Evolutionary conservation across 1,139 yeast genomes (phyloP), one percentile per base, ranked within the genome.

Genomic region (Magnusiomyces tetraspermus): DNA sequence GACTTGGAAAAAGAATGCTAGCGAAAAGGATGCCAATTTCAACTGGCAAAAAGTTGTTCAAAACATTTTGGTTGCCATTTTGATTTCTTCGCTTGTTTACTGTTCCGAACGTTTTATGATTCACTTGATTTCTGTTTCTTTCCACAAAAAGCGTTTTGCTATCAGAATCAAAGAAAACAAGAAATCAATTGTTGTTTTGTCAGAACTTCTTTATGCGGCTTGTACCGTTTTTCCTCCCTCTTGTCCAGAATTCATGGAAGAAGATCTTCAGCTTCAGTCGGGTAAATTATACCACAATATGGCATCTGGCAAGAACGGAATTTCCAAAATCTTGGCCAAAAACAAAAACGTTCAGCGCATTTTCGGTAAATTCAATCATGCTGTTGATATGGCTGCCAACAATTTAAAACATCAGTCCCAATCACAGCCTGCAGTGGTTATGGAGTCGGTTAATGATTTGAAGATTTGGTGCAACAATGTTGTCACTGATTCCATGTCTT

Each of bases 141-240:
- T 69, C 64, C 76, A 72, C 62, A 62, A 65, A 55, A 70, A 72
- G 11, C 66, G 74, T 43, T 70, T 71, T 60, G 68, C 75, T 2
- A 50, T 58, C 48, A 64, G 75, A 24, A 72, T 72, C 57, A 64
- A 65, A 55, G 63, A 59, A 50, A 70, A 71, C 60, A 72, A 71
- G 56, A 64, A 63, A 57, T 59, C 68, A 22, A 61, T 67, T 38
- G 51, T 60, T 17, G 61, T 67, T 19, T 59, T 72, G 19, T 59
- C 68, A 3, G 62, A 64, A 41, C 58, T 72, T 50, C 62, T 71
- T 22, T 60, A 63, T 15, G 67, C 67, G 10, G 63, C 76, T 0
- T 68, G 67, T 57, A 46, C 57, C 17, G 67, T 67, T 40, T 72
- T 71, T 58, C 74, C 74, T 1, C 64, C 59, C 17, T 67, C 60